Percentiles rank a stretch among this genome's conserved stretches.
Evolutionary conservation across 176 grass and related monocot genomes (phyloP).

Genomic region (Juncus effusus): DNA sequence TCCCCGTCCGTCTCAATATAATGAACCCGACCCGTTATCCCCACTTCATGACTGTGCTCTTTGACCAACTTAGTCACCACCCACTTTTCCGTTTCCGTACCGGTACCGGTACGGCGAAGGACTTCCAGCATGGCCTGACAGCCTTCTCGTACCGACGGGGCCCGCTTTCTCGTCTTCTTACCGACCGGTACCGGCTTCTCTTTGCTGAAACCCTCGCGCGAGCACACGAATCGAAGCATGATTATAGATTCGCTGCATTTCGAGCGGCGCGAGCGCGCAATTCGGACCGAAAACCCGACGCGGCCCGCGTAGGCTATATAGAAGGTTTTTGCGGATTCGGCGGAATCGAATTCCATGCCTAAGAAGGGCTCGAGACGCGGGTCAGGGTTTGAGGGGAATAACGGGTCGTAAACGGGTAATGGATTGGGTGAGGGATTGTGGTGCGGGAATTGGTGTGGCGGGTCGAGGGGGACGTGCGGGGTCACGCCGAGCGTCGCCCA

Average conservation of each 20-base stretch:
- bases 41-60: conserved; percentile 90
- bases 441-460: conserved; percentile 19
- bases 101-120: conserved; percentile 28
- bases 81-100: conserved; percentile 61
- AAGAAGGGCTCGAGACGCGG: conserved; percentile 57
- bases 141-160: conserved; percentile 85
- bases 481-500: conserved; percentile 82
- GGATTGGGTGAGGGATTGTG: no score
- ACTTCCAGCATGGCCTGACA: conserved; percentile 98
- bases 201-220: conserved; percentile 68
- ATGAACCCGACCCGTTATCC: conserved; percentile 60
- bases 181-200: conserved; percentile 52
- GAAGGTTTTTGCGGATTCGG: conserved; percentile 89
- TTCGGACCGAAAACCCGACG: conserved; percentile 76
- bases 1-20: conserved; percentile 70
- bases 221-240: conserved; percentile 93
- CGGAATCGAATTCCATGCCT: conserved; percentile 92
- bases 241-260: conserved; percentile 87
- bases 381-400: conserved; percentile 59
- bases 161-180: conserved; percentile 79
- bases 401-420: conserved; percentile 31
- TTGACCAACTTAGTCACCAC: conserved; percentile 90
- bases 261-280: conserved; percentile 64
- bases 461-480: conserved; percentile 64
- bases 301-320: conserved; percentile 87